phyloP scores from a whole-genome alignment of 257 asterid species.

The Solanum pennellii region DNA sequence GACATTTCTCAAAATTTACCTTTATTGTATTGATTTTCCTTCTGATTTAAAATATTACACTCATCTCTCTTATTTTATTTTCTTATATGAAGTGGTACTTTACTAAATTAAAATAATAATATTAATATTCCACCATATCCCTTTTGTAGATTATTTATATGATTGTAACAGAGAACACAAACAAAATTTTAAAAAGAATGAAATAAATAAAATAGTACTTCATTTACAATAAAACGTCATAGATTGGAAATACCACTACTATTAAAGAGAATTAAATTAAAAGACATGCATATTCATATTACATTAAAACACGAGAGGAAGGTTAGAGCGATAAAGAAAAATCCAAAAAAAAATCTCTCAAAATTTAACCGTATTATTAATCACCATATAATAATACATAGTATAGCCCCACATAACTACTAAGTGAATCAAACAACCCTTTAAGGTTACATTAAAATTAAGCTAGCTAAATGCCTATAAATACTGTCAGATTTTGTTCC shows the following conservation, averaged over 20 bases:
- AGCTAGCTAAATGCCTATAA: no score
- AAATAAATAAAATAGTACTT: background rate
- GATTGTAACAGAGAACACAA: background rate
- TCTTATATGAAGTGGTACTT: background rate
- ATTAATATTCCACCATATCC: background rate
- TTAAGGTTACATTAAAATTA: no score
- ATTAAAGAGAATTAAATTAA: background rate
- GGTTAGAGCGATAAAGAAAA: background rate
- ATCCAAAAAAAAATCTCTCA: background rate
- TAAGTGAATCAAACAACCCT: background rate
- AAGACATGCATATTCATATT: background rate
- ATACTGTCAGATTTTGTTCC: no score
- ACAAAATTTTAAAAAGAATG: background rate
- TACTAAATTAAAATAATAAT: background rate
- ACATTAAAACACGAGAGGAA: background rate
- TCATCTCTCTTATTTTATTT: no score
- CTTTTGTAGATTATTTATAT: background rate
- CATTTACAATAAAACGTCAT: background rate
- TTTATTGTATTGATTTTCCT: no score
- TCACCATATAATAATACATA: background rate
- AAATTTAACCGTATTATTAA: background rate
- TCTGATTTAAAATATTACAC: no score
- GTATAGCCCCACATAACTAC: background rate
- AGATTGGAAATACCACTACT: background rate
- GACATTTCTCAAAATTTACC: no score